Conservation (phyloP, 805 yeast genomes). For the Kodamaea laetipori region DNA sequence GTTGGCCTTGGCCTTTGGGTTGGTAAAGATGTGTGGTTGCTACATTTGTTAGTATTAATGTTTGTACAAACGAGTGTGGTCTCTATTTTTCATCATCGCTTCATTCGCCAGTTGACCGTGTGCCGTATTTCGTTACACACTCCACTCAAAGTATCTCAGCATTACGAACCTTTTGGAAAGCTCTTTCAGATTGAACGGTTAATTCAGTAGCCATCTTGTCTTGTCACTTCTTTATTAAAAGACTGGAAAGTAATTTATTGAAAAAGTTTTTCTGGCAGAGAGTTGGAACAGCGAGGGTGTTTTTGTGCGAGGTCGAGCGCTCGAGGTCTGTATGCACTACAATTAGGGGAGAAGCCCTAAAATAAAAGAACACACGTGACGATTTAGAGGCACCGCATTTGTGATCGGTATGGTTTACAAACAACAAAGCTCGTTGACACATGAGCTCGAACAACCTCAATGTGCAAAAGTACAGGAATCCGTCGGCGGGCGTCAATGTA, state of each 20-base stretch:
- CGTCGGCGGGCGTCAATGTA: background rate
- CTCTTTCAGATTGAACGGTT: conserved; percentile 99
- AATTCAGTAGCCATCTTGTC: conserved; percentile 96
- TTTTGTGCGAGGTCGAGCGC: background rate
- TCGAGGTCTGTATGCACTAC: conserved; percentile 8
- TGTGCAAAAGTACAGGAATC: background rate
- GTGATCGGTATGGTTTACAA: background rate
- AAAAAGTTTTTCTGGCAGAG: conserved; percentile 9
- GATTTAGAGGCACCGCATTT: background rate
- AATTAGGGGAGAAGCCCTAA: background rate
- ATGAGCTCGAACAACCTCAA: conserved; percentile 1
- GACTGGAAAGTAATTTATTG: conserved; percentile 8
- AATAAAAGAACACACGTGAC: background rate
- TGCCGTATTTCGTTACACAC: too few relatives aligned
- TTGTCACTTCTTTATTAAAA: conserved; percentile 13
- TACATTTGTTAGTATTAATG: conserved; percentile 46
- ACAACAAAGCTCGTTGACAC: background rate
- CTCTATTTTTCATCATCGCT: background rate
- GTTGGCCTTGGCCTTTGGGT: conserved; percentile 99
- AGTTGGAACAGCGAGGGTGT: background rate
- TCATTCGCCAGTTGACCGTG: background rate
- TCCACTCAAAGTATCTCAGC: too few relatives aligned
- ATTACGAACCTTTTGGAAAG: conserved; percentile 97
- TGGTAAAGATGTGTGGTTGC: conserved; percentile 99
- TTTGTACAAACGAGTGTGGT: background rate